Conservation (phyloP, 768 basidiomycete genomes). For the Clitopilus hobsonii region DNA sequence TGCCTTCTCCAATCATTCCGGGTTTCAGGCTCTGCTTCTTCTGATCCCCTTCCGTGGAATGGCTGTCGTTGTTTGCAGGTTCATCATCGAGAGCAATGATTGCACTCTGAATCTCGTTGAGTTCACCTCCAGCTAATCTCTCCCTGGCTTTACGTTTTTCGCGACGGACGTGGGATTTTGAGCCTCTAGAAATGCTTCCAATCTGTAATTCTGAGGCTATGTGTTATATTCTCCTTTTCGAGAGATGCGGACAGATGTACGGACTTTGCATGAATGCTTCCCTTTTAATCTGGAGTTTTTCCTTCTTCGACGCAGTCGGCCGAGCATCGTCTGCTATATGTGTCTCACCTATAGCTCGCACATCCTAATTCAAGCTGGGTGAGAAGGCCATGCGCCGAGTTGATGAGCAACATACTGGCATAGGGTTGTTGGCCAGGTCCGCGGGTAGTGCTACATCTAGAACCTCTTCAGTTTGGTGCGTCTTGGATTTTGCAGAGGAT, state of each 20-base stretch:
- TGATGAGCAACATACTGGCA: too few relatives aligned
- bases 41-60: constrained; percentile 10
- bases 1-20: constrained; percentile 67
- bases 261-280: constrained; percentile 67
- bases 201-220: background rate
- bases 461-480: constrained; percentile 47
- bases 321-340: constrained; percentile 19
- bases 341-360: constrained; percentile 32
- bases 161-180: constrained; percentile 68
- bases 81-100: constrained; percentile 47
- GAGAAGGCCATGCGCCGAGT: constrained; percentile 30
- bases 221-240: background rate
- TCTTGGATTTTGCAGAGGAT: constrained; percentile 44
- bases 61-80: constrained; percentile 10
- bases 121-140: constrained; percentile 42
- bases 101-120: constrained; percentile 48
- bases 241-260: constrained; percentile 3
- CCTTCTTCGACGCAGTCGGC: constrained; percentile 51
- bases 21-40: constrained; percentile 24
- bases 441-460: too few relatives aligned
- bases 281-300: constrained; percentile 60
- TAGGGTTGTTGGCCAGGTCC: too few relatives aligned
- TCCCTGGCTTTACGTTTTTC: constrained; percentile 67
- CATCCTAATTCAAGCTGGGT: constrained; percentile 25
- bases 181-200: constrained; percentile 50